Evolutionary conservation across 345 rosid species (phyloP), one percentile per base, ranked within the genome.

Genomic region (Noccaea caerulescens): DNA sequence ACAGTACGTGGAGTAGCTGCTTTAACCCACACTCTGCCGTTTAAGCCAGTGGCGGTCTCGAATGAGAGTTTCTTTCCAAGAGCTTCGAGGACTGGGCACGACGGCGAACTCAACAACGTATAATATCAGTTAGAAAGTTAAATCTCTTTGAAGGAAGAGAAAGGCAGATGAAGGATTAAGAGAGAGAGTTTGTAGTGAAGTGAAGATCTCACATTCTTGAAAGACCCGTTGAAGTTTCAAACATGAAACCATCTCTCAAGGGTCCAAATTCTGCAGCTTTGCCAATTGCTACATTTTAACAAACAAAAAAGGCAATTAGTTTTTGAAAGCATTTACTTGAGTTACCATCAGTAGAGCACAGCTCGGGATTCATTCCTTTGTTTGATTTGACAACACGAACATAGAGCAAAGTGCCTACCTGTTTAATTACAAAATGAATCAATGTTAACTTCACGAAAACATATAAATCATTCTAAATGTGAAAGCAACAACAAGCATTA

Each of bases 181-280:
- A 50, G 20, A 51, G 6, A 54, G 13, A 8, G 13, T 46, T 4
- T 39, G 11, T 30, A 46, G 53, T 25, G 55, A 56, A 46, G 61
- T 23, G 30, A 25, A 42, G 13, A 4, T 54, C 90, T 85, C 69
- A 93, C 97, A 82, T 87, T 78, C 96, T 82, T 51, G 92, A 86
- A 66, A 88, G 84, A 75, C 91, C 91, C 12, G 89, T 88, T 53
- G 93, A 87, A 69, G 88, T 86, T 77, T 93, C 93, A 83, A 93
- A 86, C 86, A 82, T 87, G 82, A 66, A 90, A 55, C 97, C 93
- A 47, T 87, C 92, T 78, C 72, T 87, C 32, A 86, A 85, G 71
- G 80, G 80, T 57, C 91, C 98, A 66, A 86, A 90, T 79, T 79
- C 83, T 23, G 88, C 90, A 44, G 96, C 96, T 72, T 90, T 93